Evolutionary conservation across 441 rosid genomes (phyloP).

Genomic region (Croton setiger): DNA sequence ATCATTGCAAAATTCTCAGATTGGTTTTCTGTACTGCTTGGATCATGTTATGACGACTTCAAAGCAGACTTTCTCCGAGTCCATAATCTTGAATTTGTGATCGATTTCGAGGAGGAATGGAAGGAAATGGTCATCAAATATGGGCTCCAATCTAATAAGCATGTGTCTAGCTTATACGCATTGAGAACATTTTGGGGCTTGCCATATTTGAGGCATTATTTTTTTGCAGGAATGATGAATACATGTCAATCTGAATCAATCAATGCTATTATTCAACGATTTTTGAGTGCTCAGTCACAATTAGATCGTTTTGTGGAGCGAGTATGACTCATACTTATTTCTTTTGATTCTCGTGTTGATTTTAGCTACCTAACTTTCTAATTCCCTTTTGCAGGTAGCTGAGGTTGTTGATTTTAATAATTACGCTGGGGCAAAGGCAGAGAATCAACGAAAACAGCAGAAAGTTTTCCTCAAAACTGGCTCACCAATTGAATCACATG

Average conservation of each 20-base stretch:
- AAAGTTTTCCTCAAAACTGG: slow-evolving; percentile 53
- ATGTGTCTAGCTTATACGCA: slow-evolving; percentile 20
- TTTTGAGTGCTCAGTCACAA: slow-evolving; percentile 46
- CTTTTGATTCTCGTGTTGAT: slow-evolving; percentile 5
- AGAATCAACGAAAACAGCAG: slow-evolving; percentile 34
- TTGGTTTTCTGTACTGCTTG: slow-evolving; percentile 52
- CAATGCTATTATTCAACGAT: slow-evolving; percentile 20
- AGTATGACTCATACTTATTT: slow-evolving; percentile 24
- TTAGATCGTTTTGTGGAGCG: slow-evolving; percentile 43
- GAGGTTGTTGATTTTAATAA: slow-evolving; percentile 37
- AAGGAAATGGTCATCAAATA: slow-evolving; percentile 24
- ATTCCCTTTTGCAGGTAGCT: slow-evolving; percentile 34
- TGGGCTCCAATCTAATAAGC: slow-evolving; percentile 27
- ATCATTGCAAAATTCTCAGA: slow-evolving; percentile 52
- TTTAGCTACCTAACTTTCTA: slow-evolving; percentile 2
- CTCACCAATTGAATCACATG: slow-evolving; percentile 61
- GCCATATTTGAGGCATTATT: slow-evolving; percentile 22
- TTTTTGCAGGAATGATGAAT: slow-evolving; percentile 25
- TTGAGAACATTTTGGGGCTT: slow-evolving; percentile 25
- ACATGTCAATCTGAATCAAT: slow-evolving; percentile 19
- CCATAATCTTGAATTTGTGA: slow-evolving; percentile 21
- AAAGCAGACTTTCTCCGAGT: slow-evolving; percentile 42
- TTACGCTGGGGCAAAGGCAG: slow-evolving; percentile 36
- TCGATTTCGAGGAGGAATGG: slow-evolving; percentile 30
- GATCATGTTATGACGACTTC: slow-evolving; percentile 53